phyloP scores from a whole-genome alignment of 2,329 filamentous ascomycete genomes.

The Hyphodiscus sp. region DNA sequence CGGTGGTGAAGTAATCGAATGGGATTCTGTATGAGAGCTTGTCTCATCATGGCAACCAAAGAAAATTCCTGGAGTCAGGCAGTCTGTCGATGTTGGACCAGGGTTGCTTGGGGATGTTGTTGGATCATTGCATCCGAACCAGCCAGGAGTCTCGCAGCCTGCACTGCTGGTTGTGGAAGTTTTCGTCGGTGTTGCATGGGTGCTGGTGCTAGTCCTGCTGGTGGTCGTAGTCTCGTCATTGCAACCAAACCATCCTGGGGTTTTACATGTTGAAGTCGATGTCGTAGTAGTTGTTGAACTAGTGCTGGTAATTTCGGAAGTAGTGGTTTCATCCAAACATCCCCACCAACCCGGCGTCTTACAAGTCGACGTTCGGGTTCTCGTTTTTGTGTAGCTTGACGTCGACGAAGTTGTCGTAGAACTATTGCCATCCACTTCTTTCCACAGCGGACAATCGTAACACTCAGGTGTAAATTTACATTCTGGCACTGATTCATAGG shows the following conservation, averaged over 20 bases:
- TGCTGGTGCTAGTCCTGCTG: constrained; percentile 26
- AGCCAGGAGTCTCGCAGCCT: constrained; percentile 36
- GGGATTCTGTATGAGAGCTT: constrained; percentile 30
- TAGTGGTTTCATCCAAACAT: constrained; percentile 38
- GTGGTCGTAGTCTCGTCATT: constrained; percentile 42
- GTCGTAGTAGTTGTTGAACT: constrained; percentile 28
- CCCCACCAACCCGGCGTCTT: constrained; percentile 82
- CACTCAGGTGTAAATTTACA: constrained; percentile 75
- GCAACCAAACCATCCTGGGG: constrained; percentile 42
- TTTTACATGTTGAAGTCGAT: constrained; percentile 35
- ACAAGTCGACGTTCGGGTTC: constrained; percentile 76
- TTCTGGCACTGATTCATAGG: constrained; percentile 72
- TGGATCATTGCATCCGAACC: constrained; percentile 44
- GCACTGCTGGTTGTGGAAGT: constrained; percentile 21
- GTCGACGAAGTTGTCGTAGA: constrained; percentile 58
- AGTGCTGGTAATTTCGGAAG: constrained; percentile 14
- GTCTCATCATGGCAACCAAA: constrained; percentile 46
- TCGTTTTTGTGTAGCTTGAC: constrained; percentile 46
- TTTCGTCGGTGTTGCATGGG: constrained; percentile 5
- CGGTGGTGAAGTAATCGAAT: constrained; percentile 29
- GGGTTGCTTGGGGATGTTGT: constrained; percentile 29
- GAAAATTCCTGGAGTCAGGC: constrained; percentile 50
- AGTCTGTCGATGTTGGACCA: constrained; percentile 32
- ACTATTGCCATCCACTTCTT: constrained; percentile 64
- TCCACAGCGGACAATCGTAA: constrained; percentile 87